phyloP scores from a whole-genome alignment of 768 basidiomycete species.

The Chlorophyllum brunneum region DNA sequence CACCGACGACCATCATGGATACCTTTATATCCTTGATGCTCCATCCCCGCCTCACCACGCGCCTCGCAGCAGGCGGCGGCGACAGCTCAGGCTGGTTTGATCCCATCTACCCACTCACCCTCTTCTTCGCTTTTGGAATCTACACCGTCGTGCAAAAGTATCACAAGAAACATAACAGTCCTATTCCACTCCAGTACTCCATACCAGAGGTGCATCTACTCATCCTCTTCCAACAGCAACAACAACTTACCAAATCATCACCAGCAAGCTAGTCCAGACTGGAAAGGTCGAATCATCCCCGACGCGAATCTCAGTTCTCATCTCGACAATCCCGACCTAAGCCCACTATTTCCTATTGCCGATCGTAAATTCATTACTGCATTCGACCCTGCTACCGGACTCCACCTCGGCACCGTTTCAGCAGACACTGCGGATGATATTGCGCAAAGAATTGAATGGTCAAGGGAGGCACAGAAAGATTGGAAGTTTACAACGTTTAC shows the following conservation, averaged over 20 bases:
- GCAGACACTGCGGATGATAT: constrained; percentile 78
- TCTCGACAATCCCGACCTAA: constrained; percentile 46
- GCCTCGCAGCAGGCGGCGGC: constrained; percentile 44
- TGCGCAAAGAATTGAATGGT: constrained; percentile 59
- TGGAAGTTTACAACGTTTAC: constrained; percentile 78
- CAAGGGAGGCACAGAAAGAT: constrained; percentile 59
- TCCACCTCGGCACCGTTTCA: constrained; percentile 73
- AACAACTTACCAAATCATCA: no score
- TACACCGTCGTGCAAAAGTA: constrained; percentile 76
- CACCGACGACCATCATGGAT: constrained; percentile 32
- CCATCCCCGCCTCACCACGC: constrained; percentile 50
- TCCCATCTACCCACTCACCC: constrained; percentile 59
- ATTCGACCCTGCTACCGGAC: constrained; percentile 86
- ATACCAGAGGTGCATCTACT: constrained; percentile 50
- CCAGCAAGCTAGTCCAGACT: constrained; percentile 57
- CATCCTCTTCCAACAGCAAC: neutral
- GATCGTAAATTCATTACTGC: constrained; percentile 77
- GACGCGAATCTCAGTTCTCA: constrained; percentile 68
- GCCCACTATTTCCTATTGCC: constrained; percentile 41
- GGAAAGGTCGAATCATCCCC: constrained; percentile 48
- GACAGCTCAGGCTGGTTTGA: constrained; percentile 43
- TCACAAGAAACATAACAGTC: constrained; percentile 68
- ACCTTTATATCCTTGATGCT: constrained; percentile 45
- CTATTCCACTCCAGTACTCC: constrained; percentile 60
- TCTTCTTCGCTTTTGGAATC: constrained; percentile 76